Evolutionary conservation across 2,329 filamentous ascomycete genomes (phyloP).

Genomic region (Aspergillus latus): DNA sequence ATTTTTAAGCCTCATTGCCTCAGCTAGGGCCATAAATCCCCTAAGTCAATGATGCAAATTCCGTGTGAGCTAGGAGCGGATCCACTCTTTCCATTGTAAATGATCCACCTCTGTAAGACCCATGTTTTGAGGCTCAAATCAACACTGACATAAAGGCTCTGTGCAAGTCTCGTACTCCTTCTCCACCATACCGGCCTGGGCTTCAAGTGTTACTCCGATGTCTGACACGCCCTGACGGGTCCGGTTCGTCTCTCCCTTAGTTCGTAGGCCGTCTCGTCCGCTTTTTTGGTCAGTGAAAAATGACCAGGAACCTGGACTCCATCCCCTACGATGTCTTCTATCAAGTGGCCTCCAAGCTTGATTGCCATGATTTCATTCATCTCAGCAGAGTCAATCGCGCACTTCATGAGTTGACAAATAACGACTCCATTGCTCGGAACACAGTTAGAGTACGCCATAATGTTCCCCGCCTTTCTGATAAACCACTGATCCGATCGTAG

Average conservation of each 20-base stretch:
- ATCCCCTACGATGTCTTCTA: slow-evolving; percentile 67
- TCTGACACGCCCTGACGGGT: neutral
- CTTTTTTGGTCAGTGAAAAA: slow-evolving; percentile 20
- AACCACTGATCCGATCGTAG: slow-evolving; percentile 32
- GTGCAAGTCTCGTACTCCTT: neutral
- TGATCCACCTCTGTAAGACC: too few species aligned
- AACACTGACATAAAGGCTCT: neutral
- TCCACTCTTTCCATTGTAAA: too few species aligned
- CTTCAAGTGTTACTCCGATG: slow-evolving; percentile 6
- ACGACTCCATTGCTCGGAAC: slow-evolving; percentile 58
- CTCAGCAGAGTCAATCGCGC: slow-evolving; percentile 55
- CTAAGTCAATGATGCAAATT: too few species aligned
- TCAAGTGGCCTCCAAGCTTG: slow-evolving; percentile 56
- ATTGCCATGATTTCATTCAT: slow-evolving; percentile 59
- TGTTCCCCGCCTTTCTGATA: neutral
- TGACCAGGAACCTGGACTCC: slow-evolving; percentile 37
- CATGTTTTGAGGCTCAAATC: neutral
- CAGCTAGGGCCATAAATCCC: too few species aligned
- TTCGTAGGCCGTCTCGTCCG: slow-evolving; percentile 3
- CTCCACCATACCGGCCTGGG: neutral
- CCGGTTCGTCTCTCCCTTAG: slow-evolving; percentile 3
- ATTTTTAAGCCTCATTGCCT: too few species aligned
- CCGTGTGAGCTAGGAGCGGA: too few species aligned
- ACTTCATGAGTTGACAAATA: slow-evolving; percentile 53
- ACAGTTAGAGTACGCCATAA: slow-evolving; percentile 54